These are phyloP conservation scores for Lithohypha guttulata DNA, from an alignment of 2,329 filamentous ascomycete genomes.

Conservation along the genomic window DNA sequence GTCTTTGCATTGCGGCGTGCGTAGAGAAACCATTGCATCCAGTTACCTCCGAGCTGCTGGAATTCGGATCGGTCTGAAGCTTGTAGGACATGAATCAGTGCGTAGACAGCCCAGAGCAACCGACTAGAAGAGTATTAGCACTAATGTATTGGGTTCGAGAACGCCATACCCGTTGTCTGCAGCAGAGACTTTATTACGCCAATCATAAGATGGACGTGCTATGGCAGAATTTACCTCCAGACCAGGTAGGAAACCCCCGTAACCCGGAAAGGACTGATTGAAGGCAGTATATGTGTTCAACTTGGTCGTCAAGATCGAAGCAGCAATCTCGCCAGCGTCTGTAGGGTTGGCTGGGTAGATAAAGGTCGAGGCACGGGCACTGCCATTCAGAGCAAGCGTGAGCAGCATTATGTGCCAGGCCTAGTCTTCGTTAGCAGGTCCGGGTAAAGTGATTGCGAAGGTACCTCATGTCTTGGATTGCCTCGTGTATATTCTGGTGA, in stretches of 20 bases:
- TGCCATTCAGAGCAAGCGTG: slow-evolving; percentile 31
- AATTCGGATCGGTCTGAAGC: slow-evolving; percentile 20
- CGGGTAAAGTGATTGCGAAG: not conserved
- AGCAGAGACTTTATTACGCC: not conserved
- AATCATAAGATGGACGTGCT: slow-evolving; percentile 6
- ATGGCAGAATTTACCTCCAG: slow-evolving; percentile 14
- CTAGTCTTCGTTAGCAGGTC: slow-evolving; percentile 16
- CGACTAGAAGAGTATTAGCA: slow-evolving; percentile 27
- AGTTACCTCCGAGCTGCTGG: slow-evolving; percentile 26
- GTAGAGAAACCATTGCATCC: slow-evolving; percentile 35
- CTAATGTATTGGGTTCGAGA: slow-evolving; percentile 25
- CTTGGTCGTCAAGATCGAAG: slow-evolving; percentile 31
- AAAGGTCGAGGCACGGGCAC: slow-evolving; percentile 30
- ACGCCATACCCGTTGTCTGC: slow-evolving; percentile 7
- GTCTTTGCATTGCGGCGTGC: slow-evolving; percentile 16
- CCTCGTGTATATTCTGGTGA: not conserved
- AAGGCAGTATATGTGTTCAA: slow-evolving; percentile 32
- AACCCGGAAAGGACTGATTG: slow-evolving; percentile 34
- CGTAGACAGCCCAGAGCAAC: slow-evolving; percentile 36
- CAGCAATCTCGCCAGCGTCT: slow-evolving; percentile 26
- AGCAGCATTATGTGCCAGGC: slow-evolving; percentile 37
- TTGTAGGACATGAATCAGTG: slow-evolving; percentile 30
- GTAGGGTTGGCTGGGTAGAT: slow-evolving; percentile 27
- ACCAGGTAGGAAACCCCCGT: slow-evolving; percentile 34
- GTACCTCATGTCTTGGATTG: slow-evolving; percentile 1